Evolutionary conservation across 1,284 basidiomycete genomes (phyloP).

Genomic region (Ceratobasidium sp.): DNA sequence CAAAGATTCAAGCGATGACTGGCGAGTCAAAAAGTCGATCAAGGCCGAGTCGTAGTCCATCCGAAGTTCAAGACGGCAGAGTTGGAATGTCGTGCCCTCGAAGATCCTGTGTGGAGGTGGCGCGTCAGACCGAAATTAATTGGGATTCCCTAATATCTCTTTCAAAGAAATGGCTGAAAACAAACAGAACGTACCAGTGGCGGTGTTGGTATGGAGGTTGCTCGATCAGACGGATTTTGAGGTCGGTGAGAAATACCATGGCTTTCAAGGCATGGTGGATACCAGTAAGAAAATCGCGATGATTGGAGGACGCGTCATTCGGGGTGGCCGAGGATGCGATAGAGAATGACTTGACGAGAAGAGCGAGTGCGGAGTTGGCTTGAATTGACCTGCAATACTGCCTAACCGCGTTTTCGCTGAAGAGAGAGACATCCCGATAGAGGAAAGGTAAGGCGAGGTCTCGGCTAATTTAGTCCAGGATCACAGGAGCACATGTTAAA

Average conservation of each 20-base stretch:
- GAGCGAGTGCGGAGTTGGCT: neutral
- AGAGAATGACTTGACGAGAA: conserved; percentile 20
- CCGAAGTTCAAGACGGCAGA: conserved; percentile 14
- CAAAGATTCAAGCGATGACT: conserved; percentile 12
- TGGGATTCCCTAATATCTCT: neutral
- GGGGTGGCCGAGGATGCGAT: conserved; percentile 25
- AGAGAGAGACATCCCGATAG: conserved; percentile 24
- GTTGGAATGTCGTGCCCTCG: conserved; percentile 26
- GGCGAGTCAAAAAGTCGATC: conserved; percentile 13
- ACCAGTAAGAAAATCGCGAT: conserved; percentile 3
- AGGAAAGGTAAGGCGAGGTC: conserved; percentile 15
- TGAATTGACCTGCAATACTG: conserved; percentile 10
- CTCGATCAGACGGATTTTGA: conserved; percentile 24
- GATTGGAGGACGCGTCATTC: neutral
- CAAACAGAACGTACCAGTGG: conserved; percentile 16
- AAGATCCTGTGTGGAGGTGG: conserved; percentile 29
- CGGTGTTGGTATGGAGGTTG: conserved; percentile 33
- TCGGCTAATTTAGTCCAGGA: conserved; percentile 9
- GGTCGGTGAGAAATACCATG: conserved; percentile 23
- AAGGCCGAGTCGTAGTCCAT: conserved; percentile 36
- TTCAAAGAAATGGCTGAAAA: neutral
- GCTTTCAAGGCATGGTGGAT: conserved; percentile 14
- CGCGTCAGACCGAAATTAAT: neutral
- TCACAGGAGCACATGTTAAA: no score
- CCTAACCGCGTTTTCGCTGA: conserved; percentile 14